A percentile compares a stretch with the other conserved stretches of the same genome.
phyloP scores from a whole-genome alignment of 1,284 basidiomycete species.

The Heterobasidion occidentale region DNA sequence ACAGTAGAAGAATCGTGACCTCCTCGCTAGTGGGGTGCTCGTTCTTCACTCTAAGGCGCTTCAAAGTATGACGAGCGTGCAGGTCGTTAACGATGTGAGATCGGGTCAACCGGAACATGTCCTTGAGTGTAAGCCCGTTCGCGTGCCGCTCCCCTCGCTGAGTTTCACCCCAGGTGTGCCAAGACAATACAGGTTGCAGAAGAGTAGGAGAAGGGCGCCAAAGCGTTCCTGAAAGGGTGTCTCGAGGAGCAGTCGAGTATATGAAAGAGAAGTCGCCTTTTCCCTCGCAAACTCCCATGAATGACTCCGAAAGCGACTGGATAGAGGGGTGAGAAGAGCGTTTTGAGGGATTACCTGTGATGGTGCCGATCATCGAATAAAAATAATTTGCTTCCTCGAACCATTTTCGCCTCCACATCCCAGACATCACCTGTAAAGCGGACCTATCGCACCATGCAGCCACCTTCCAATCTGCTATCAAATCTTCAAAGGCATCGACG shows the following conservation, averaged over 20 bases:
- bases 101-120: slow-evolving; percentile 5
- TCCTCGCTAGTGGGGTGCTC: neutral
- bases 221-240: slow-evolving; percentile 9
- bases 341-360: slow-evolving; percentile 8
- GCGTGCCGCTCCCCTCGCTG: slow-evolving; percentile 8
- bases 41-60: neutral
- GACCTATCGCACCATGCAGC: slow-evolving; percentile 9
- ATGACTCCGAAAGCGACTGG: slow-evolving; percentile 13
- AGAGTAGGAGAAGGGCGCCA: slow-evolving; percentile 13
- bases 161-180: slow-evolving; percentile 7
- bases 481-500: slow-evolving; percentile 13
- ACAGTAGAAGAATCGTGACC: neutral
- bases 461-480: slow-evolving; percentile 11
- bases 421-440: slow-evolving; percentile 12
- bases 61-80: neutral
- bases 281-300: slow-evolving; percentile 14
- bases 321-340: slow-evolving; percentile 10
- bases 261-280: slow-evolving; percentile 19
- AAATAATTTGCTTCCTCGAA: slow-evolving; percentile 12
- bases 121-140: slow-evolving; percentile 10
- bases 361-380: slow-evolving; percentile 16
- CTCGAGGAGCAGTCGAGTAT: slow-evolving; percentile 11
- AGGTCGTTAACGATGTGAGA: neutral
- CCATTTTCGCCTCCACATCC: slow-evolving; percentile 8
- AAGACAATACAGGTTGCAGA: slow-evolving; percentile 8